These are phyloP conservation scores for Boechera stricta DNA, from an alignment of 345 rosid species.

Conservation along the genomic window DNA sequence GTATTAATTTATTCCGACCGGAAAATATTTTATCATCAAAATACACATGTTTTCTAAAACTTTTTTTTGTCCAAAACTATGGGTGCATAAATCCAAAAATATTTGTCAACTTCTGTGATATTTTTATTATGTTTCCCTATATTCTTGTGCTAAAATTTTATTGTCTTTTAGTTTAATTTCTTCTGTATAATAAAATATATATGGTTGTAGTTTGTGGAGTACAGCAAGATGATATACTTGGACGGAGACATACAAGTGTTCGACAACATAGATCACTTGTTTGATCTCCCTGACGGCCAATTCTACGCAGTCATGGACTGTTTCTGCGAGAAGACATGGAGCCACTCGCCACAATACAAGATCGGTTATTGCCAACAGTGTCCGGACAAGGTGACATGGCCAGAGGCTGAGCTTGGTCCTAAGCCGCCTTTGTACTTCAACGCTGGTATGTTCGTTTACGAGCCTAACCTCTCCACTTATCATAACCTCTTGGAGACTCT, in stretches of 20 bases:
- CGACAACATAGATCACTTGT: conserved; percentile 73
- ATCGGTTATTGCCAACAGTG: conserved; percentile 85
- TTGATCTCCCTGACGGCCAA: conserved; percentile 61
- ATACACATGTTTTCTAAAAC: too few species aligned
- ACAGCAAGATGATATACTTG: conserved; percentile 70
- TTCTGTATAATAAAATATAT: neutral
- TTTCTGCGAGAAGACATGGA: conserved; percentile 81
- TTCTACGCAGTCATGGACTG: conserved; percentile 78
- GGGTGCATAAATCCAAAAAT: neutral
- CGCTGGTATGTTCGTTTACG: conserved; percentile 77
- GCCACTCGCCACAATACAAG: conserved; percentile 62
- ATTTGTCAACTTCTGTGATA: neutral
- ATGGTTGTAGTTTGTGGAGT: conserved; percentile 66
- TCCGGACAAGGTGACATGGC: conserved; percentile 68
- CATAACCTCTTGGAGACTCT: conserved; percentile 53
- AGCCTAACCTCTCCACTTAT: conserved; percentile 57
- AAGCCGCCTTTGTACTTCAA: conserved; percentile 76
- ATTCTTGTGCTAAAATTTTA: neutral
- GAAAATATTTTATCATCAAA: too few species aligned
- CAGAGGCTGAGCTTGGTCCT: conserved; percentile 55
- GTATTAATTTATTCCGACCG: too few species aligned
- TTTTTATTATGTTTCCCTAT: neutral
- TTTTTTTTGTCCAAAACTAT: too few species aligned
- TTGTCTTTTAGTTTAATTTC: neutral
- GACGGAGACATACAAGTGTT: conserved; percentile 84